Base-by-base conservation (phyloP, 306 rosid species). In the Medicago ruthenica region DNA sequence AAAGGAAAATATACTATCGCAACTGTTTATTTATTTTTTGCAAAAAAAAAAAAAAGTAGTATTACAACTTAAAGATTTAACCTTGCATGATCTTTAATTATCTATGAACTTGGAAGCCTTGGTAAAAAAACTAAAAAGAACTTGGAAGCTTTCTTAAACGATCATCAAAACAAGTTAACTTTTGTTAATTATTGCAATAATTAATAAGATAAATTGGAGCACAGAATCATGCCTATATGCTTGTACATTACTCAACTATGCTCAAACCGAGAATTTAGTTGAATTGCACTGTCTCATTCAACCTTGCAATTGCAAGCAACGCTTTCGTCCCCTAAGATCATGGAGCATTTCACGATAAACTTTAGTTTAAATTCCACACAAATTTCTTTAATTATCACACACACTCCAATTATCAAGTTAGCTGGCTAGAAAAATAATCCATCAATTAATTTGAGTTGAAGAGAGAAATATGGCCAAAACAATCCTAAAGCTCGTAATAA, bases 401-500 rank as follows among this genome's bases (percentile, higher is more conserved):
- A 36, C 75, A 31, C 63, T 7, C 15, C 6, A 42, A 34, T 34
- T 34, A 34, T 4, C 37, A 34, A 34, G 1, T 34, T 34, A 34
- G 37, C 37, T 34, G 0, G 7, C 34, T n/a, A 42, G 4, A 47
- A 59, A 22, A 60, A 61, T 14, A 27, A 27, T 68, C 1, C 47
- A 44, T 1, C 47, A 10, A 27, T 21, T 57, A 59, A 5, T 21
- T 60, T 60, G 66, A 60, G 66, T 60, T 17, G 24, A 24, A 69
- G 64, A 73, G 37, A 80, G 11, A 60, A 61, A 86, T 0, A 78
- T 87, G 94, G 83, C 88, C 67, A 71, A 79, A 24, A 75, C 54
- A 58, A 65, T 77, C n/a, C 71, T 79, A 83, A 87, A 77, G 34
- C 83, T 86, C 76, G 31, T 80, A 53, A 31, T 85, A 80, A 82